Evolutionary conservation across 1,139 yeast genomes (phyloP).

Genomic region (Ogataea hybrid): DNA sequence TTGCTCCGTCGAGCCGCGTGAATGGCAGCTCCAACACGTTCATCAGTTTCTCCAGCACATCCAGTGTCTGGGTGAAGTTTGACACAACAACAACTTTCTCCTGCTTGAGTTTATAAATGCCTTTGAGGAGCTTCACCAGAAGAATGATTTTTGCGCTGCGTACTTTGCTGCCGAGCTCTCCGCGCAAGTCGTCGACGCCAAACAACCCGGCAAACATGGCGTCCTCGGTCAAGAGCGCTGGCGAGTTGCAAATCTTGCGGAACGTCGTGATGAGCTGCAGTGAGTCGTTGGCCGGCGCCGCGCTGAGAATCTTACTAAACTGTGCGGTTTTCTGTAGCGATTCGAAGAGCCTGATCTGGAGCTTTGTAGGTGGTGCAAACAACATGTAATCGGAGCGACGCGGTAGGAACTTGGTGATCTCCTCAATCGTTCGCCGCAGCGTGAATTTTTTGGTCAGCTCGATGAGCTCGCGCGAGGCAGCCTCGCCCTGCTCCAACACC

Average conservation of each 20-base stretch:
- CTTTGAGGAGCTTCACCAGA: conserved; percentile 51
- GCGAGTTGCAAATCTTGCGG: conserved; percentile 83
- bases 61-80: conserved; percentile 85
- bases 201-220: conserved; percentile 30
- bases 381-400: conserved; percentile 76
- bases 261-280: conserved; percentile 71
- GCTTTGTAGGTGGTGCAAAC: conserved; percentile 70
- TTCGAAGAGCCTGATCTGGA: conserved; percentile 57
- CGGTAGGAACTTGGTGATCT: conserved; percentile 67
- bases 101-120: conserved; percentile 38
- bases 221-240: conserved; percentile 54
- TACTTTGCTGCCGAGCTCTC: conserved; percentile 30
- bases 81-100: conserved; percentile 89
- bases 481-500: conserved; percentile 55
- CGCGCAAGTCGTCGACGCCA: conserved; percentile 31
- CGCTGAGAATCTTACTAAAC: conserved; percentile 29
- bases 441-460: conserved; percentile 64
- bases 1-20: conserved; percentile 80
- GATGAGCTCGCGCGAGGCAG: conserved; percentile 59
- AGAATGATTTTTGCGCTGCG: conserved; percentile 58
- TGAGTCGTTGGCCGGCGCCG: conserved; percentile 38
- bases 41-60: conserved; percentile 62
- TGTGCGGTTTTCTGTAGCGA: conserved; percentile 45
- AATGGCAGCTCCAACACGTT: conserved; percentile 49
- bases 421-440: conserved; percentile 68